Conservation (phyloP, 495 filamentous ascomycete genomes). For the Hypoxylon rickii region DNA sequence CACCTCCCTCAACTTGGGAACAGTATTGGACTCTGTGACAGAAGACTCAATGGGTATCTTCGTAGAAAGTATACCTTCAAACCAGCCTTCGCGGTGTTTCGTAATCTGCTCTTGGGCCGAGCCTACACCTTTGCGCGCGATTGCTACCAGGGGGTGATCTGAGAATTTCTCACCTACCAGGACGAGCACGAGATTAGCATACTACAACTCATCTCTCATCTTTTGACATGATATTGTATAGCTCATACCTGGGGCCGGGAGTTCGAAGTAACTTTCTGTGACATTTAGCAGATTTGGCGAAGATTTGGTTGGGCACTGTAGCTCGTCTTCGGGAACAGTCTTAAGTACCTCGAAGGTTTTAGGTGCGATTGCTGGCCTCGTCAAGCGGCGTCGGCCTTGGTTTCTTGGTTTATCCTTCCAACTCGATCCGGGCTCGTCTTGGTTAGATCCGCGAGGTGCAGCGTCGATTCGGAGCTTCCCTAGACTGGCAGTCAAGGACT, state of each 20-base stretch:
- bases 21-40: constrained; percentile 11
- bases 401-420: constrained; percentile 20
- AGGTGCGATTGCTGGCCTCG: constrained; percentile 32
- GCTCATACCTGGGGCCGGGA: constrained; percentile 33
- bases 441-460: constrained; percentile 8
- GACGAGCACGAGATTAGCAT: constrained; percentile 6
- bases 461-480: constrained; percentile 38
- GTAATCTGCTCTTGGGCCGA: constrained; percentile 46
- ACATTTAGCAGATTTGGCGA: constrained; percentile 9
- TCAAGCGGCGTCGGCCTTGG: constrained; percentile 24
- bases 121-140: constrained; percentile 39
- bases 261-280: constrained; percentile 16
- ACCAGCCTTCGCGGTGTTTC: constrained; percentile 58
- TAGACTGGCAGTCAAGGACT: constrained; percentile 37
- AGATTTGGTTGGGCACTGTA: constrained; percentile 11
- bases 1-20: constrained; percentile 33
- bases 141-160: constrained; percentile 39
- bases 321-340: constrained; percentile 32
- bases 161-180: constrained; percentile 25
- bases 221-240: background rate
- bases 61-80: constrained; percentile 51
- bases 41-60: constrained; percentile 23
- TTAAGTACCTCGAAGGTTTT: constrained; percentile 38
- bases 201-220: background rate
- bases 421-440: constrained; percentile 1